These are phyloP conservation scores for Delonix regia DNA, from an alignment of 306 rosid species.

Conservation along the genomic window DNA sequence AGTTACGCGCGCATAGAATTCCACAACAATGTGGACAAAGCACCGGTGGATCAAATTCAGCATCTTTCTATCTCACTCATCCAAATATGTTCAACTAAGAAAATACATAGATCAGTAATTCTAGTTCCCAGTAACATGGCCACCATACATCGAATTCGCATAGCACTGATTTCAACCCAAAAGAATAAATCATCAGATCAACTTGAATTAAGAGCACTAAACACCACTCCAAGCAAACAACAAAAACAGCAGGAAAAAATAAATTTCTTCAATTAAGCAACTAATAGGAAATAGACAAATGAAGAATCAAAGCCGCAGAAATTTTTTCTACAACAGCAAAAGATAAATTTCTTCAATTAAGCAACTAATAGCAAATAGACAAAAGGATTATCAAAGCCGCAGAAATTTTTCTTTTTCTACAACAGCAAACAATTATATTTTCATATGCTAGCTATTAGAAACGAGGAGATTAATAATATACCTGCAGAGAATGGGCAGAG, in stretches of 20 bases:
- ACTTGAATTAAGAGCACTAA: neutral
- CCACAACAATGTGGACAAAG: neutral
- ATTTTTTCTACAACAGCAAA: neutral
- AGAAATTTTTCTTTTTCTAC: neutral
- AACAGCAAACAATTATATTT: neutral
- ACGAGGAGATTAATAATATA: neutral
- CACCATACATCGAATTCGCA: neutral
- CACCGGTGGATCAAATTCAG: neutral
- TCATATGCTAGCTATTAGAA: neutral
- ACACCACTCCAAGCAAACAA: neutral
- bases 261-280: too few relatives aligned
- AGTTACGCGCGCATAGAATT: neutral
- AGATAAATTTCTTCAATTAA: neutral
- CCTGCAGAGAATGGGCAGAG: constrained; percentile 43
- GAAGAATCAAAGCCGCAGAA: too few relatives aligned
- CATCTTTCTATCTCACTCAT: neutral
- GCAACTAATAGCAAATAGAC: neutral
- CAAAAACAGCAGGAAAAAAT: neutral
- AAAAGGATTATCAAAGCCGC: neutral
- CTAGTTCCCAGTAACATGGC: neutral
- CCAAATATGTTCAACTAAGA: neutral
- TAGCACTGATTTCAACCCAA: neutral
- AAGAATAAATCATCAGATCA: neutral
- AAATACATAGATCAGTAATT: neutral
- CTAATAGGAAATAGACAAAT: too few relatives aligned